phyloP scores from a whole-genome alignment of 441 rosid genomes.

The Adansonia gregorii region DNA sequence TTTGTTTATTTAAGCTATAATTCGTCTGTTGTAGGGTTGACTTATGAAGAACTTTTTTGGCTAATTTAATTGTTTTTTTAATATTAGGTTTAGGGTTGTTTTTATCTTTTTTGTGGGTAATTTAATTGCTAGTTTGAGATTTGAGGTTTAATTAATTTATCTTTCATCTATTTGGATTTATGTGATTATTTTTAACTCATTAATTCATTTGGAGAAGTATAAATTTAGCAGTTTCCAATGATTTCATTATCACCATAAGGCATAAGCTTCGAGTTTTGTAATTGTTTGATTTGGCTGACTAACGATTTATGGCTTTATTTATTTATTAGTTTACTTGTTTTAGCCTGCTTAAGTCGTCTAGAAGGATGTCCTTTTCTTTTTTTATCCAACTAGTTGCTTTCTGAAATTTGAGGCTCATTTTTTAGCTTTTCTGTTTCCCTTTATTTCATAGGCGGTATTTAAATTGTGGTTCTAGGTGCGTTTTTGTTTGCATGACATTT shows the following conservation, averaged over 20 bases:
- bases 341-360: not conserved
- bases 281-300: not conserved
- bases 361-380: not conserved
- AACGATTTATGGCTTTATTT: not conserved
- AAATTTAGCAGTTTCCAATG: not conserved
- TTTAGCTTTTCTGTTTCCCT: not conserved
- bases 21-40: slow-evolving; percentile 21
- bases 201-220: not conserved
- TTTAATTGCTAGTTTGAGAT: not conserved
- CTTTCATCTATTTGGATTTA: not conserved
- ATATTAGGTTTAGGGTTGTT: not conserved
- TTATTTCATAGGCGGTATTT: not conserved
- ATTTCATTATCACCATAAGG: not conserved
- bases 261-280: not conserved
- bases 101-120: not conserved
- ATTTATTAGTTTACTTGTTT: not conserved
- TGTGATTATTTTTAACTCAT: not conserved
- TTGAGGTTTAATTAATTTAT: slow-evolving; percentile 13
- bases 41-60: not conserved
- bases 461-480: too few relatives aligned
- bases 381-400: not conserved
- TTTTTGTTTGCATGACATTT: too few relatives aligned
- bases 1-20: slow-evolving; percentile 17
- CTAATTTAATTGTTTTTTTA: not conserved
- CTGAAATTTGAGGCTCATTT: not conserved